Evolutionary conservation across 2,329 filamentous ascomycete species (phyloP).

Genomic region (Exophiala calicioides): DNA sequence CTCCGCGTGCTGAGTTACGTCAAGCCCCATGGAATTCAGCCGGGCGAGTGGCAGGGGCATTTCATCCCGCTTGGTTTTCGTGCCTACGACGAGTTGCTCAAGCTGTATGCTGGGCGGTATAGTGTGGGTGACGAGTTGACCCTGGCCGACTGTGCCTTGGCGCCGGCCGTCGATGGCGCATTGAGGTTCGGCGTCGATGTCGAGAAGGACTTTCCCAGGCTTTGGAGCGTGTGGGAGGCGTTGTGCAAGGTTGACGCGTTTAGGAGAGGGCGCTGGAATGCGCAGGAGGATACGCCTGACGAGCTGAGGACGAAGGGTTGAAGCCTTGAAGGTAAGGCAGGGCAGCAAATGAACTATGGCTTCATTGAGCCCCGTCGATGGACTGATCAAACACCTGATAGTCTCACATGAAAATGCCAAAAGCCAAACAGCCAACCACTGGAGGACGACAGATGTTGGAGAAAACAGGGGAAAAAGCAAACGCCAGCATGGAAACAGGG

Average conservation of each 20-base stretch:
- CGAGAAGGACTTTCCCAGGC: constrained; percentile 46
- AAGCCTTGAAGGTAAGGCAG: too few relatives aligned
- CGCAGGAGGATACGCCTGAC: constrained; percentile 57
- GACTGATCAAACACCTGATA: too few relatives aligned
- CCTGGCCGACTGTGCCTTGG: constrained; percentile 59
- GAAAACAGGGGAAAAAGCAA: too few relatives aligned
- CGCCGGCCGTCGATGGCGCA: constrained; percentile 62
- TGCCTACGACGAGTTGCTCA: constrained; percentile 55
- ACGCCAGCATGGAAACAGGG: too few relatives aligned
- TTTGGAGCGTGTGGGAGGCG: constrained; percentile 49
- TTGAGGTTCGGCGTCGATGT: constrained; percentile 58
- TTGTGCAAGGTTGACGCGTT: constrained; percentile 55
- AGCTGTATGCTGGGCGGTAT: constrained; percentile 47
- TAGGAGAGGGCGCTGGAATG: constrained; percentile 54
- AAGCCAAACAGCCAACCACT: too few relatives aligned
- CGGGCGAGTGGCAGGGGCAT: constrained; percentile 54
- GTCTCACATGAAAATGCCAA: too few relatives aligned
- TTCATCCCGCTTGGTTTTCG: constrained; percentile 56
- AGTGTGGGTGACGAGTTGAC: constrained; percentile 59
- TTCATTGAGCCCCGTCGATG: too few relatives aligned
- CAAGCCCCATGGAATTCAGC: constrained; percentile 45
- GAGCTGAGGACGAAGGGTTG: constrained; percentile 42
- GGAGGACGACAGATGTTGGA: too few relatives aligned
- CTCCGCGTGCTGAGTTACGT: constrained; percentile 55
- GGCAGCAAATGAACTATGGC: too few relatives aligned